Evolutionary conservation across 2,329 filamentous ascomycete genomes (phyloP).

Genomic region (Fusarium sp.): DNA sequence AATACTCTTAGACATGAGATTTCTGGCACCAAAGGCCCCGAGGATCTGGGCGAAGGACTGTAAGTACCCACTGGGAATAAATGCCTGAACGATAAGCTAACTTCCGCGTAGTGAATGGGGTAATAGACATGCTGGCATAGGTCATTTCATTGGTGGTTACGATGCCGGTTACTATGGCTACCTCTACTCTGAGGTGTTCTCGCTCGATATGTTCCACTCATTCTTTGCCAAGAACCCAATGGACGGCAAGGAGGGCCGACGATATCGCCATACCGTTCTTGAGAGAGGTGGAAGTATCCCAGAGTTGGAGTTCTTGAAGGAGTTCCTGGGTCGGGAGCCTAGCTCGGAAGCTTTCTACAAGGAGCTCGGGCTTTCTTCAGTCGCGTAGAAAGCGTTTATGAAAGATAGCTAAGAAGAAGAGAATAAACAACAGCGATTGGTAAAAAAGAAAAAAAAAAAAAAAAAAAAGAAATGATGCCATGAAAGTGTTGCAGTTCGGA

Average conservation of each 20-base stretch:
- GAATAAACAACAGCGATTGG: not conserved
- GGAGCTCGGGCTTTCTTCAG: slow-evolving; percentile 70
- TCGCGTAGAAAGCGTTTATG: slow-evolving; percentile 10
- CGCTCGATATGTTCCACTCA: slow-evolving; percentile 86
- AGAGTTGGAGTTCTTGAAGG: slow-evolving; percentile 82
- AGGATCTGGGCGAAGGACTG: slow-evolving; percentile 70
- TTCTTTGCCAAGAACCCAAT: slow-evolving; percentile 84
- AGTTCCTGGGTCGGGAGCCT: slow-evolving; percentile 82
- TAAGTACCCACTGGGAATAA: slow-evolving; percentile 51
- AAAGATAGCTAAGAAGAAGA: slow-evolving; percentile 8
- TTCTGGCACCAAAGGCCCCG: slow-evolving; percentile 78
- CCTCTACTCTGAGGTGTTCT: slow-evolving; percentile 82
- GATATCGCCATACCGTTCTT: slow-evolving; percentile 83
- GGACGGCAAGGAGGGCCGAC: slow-evolving; percentile 77
- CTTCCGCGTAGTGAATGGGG: slow-evolving; percentile 70
- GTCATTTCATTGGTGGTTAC: slow-evolving; percentile 86
- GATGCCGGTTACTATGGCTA: slow-evolving; percentile 88
- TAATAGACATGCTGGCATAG: slow-evolving; percentile 83
- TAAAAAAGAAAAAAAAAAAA: not conserved
- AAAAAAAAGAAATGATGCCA: not conserved
- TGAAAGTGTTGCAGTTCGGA: not conserved
- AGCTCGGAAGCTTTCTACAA: slow-evolving; percentile 84
- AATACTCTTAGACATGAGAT: slow-evolving; percentile 80
- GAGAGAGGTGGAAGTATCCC: slow-evolving; percentile 83
- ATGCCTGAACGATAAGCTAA: slow-evolving; percentile 40